phyloP scores from a whole-genome alignment of 148 eudicot species.

The Nyssa sinensis region DNA sequence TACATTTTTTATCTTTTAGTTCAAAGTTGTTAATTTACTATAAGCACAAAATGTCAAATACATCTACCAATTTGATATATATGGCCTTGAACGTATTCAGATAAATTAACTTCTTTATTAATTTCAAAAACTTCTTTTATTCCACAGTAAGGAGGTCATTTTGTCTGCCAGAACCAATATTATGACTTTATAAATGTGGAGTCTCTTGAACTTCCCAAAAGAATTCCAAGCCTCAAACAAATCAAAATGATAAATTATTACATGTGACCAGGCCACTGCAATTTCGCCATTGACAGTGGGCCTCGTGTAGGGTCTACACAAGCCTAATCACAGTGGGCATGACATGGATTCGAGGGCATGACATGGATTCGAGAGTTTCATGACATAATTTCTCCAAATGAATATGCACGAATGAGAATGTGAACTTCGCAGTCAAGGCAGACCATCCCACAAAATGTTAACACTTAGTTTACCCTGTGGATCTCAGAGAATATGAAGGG shows the following conservation, averaged over 20 bases:
- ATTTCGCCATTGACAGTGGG: background rate
- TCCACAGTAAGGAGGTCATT: too few relatives aligned
- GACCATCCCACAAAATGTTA: background rate
- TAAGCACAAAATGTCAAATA: too few relatives aligned
- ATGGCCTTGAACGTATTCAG: background rate
- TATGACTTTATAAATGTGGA: background rate
- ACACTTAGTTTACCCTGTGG: too few relatives aligned
- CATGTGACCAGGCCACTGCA: background rate
- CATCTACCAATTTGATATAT: background rate
- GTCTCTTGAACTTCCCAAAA: background rate
- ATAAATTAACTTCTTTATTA: too few relatives aligned
- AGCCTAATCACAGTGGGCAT: background rate
- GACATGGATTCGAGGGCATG: background rate
- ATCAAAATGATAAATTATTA: background rate
- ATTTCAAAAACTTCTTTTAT: background rate
- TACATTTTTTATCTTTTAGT: too few relatives aligned
- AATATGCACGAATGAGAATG: background rate
- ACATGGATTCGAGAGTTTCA: background rate
- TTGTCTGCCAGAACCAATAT: background rate
- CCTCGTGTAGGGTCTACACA: background rate
- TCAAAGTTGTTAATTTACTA: too few relatives aligned
- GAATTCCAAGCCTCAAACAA: constrained; percentile 4
- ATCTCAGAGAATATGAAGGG: background rate
- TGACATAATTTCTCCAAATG: background rate
- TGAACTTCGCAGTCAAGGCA: background rate